These are phyloP conservation scores for Grosmannia serpens DNA, from an alignment of 2,329 filamentous ascomycete genomes.

Conservation along the genomic window DNA sequence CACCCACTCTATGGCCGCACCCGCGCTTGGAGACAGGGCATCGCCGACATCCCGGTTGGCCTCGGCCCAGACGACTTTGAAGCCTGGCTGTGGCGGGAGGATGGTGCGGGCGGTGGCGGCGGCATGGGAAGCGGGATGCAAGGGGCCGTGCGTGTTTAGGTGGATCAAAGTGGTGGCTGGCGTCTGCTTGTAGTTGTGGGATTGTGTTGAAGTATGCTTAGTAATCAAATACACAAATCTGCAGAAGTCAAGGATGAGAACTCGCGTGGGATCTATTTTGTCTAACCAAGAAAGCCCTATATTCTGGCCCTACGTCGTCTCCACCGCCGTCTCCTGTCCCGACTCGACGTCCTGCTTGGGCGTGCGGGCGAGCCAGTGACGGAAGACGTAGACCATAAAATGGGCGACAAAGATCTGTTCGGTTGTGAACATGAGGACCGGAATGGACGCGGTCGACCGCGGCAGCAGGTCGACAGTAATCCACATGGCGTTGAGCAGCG, in stretches of 20 bases:
- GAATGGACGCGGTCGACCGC: constrained; percentile 47
- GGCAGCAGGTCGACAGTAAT: constrained; percentile 32
- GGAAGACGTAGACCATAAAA: constrained; percentile 32
- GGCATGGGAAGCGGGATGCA: too few relatives aligned
- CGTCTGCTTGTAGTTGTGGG: too few relatives aligned
- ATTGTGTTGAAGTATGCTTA: too few relatives aligned
- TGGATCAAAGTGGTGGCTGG: too few relatives aligned
- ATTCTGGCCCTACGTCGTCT: not conserved
- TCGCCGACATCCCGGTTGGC: not conserved
- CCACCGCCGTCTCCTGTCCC: not conserved
- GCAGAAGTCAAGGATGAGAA: too few relatives aligned
- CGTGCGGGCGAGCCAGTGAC: not conserved
- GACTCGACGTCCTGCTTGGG: not conserved
- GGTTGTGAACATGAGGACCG: constrained; percentile 17
- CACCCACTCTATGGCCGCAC: not conserved
- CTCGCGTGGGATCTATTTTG: too few relatives aligned
- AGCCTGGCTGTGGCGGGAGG: not conserved
- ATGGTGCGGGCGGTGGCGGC: too few relatives aligned
- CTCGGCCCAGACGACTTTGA: not conserved
- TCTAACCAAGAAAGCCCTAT: not conserved
- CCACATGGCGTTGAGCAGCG: constrained; percentile 58
- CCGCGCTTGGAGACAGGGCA: not conserved
- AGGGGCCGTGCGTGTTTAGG: too few relatives aligned
- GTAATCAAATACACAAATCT: too few relatives aligned
- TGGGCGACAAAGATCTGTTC: constrained; percentile 21